Percentiles rank a stretch among this genome's conserved stretches.
These are phyloP conservation scores for Dujonia santamariae DNA, from an alignment of 1,139 yeast genomes.

Conservation along the genomic window DNA sequence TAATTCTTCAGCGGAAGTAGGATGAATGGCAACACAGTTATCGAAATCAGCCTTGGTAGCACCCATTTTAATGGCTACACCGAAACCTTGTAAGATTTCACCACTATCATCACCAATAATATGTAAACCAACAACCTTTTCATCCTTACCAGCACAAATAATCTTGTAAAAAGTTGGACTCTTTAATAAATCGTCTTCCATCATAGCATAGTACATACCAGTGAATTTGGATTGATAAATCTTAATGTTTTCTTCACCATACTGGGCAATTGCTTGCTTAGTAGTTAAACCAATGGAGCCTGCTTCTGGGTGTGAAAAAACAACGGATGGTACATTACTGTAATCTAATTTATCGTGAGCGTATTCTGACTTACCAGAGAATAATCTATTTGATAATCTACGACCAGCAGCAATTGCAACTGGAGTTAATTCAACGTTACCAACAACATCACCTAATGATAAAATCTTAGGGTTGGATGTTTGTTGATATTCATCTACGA, in stretches of 20 bases:
- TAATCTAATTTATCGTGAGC: constrained; percentile 76
- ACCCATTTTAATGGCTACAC: constrained; percentile 96
- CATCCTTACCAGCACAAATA: constrained; percentile 73
- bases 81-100: constrained; percentile 96
- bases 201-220: constrained; percentile 91
- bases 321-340: constrained; percentile 81
- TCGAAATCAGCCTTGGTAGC: constrained; percentile 96
- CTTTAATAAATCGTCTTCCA: constrained; percentile 62
- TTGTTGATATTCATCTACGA: constrained; percentile 84
- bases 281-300: constrained; percentile 90
- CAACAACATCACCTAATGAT: constrained; percentile 92
- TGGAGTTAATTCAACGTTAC: constrained; percentile 91
- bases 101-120: constrained; percentile 86
- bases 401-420: constrained; percentile 99
- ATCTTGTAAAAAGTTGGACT: constrained; percentile 86
- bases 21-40: constrained; percentile 95
- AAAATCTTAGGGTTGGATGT: constrained; percentile 70
- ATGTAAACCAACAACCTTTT: constrained; percentile 94
- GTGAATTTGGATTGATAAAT: constrained; percentile 79
- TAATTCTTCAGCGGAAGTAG: constrained; percentile 95
- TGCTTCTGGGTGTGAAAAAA: constrained; percentile 96
- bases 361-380: constrained; percentile 69
- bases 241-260: constrained; percentile 79
- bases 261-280: constrained; percentile 69
- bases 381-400: constrained; percentile 83